These are phyloP conservation scores for Shiraia sp. DNA, from an alignment of 2,329 filamentous ascomycete genomes.

Conservation along the genomic window DNA sequence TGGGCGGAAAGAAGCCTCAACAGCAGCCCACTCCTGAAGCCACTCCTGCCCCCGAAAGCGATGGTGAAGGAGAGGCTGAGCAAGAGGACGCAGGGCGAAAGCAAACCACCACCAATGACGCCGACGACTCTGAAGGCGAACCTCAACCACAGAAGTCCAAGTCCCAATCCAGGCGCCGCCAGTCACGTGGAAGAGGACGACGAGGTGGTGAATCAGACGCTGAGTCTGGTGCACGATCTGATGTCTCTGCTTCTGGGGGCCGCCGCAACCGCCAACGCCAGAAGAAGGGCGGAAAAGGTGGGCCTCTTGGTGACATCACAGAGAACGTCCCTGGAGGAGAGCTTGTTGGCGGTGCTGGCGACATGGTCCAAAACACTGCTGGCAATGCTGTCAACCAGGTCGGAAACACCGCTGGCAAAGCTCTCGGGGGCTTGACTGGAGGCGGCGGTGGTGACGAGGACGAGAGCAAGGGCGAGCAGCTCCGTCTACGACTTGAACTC, in stretches of 20 bases:
- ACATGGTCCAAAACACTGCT: slow-evolving; percentile 61
- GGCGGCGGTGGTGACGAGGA: slow-evolving; percentile 43
- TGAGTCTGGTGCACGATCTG: slow-evolving; percentile 59
- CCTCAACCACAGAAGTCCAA: slow-evolving; percentile 52
- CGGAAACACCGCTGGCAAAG: slow-evolving; percentile 48
- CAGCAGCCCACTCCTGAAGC: slow-evolving; percentile 53
- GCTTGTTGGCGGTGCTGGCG: slow-evolving; percentile 55
- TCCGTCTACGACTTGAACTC: slow-evolving; percentile 61
- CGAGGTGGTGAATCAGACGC: slow-evolving; percentile 54
- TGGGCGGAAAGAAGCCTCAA: slow-evolving; percentile 51
- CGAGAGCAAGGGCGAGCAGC: slow-evolving; percentile 48
- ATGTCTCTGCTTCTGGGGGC: slow-evolving; percentile 57
- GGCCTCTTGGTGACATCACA: slow-evolving; percentile 59
- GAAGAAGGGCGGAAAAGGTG: slow-evolving; percentile 52
- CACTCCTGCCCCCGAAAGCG: slow-evolving; percentile 51
- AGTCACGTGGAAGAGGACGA: slow-evolving; percentile 55
- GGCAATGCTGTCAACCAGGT: slow-evolving; percentile 56
- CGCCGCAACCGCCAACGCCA: slow-evolving; percentile 59
- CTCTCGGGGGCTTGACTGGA: slow-evolving; percentile 54
- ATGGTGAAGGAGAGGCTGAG: slow-evolving; percentile 49
- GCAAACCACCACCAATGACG: slow-evolving; percentile 37
- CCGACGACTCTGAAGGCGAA: slow-evolving; percentile 50
- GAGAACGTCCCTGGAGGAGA: slow-evolving; percentile 59
- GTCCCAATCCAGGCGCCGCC: slow-evolving; percentile 52
- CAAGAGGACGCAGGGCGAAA: slow-evolving; percentile 46